These are phyloP conservation scores for Pseudogymnoascus sp. DNA, from an alignment of 2,329 filamentous ascomycete species.

Conservation along the genomic window DNA sequence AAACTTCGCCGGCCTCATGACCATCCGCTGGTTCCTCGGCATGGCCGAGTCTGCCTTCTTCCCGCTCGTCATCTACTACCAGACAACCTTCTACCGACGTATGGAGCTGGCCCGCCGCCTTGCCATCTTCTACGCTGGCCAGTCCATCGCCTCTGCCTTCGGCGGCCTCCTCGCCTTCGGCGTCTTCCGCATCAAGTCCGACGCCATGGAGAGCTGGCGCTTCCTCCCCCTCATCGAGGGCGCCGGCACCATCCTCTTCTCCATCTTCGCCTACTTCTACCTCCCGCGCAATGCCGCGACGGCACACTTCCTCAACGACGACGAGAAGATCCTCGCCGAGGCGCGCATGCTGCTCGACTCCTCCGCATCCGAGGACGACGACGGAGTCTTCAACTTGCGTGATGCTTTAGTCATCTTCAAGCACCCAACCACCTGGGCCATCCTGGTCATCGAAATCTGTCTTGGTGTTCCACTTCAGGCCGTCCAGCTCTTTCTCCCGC, in stretches of 20 bases:
- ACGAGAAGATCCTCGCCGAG: constrained; percentile 36
- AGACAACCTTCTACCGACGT: constrained; percentile 62
- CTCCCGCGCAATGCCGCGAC: constrained; percentile 28
- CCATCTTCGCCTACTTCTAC: constrained; percentile 30
- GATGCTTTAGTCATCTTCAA: constrained; percentile 39
- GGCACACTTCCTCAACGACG: constrained; percentile 26
- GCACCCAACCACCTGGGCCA: constrained; percentile 35
- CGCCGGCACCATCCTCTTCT: constrained; percentile 24
- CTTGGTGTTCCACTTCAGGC: constrained; percentile 53
- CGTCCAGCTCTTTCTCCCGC: constrained; percentile 47
- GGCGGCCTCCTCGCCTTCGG: constrained; percentile 31
- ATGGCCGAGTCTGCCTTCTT: constrained; percentile 64
- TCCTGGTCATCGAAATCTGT: constrained; percentile 49
- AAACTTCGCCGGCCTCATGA: constrained; percentile 60
- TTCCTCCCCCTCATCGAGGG: constrained; percentile 45
- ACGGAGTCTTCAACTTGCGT: constrained; percentile 26
- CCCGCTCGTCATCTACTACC: constrained; percentile 53
- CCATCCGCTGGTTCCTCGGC: constrained; percentile 62
- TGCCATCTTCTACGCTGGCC: constrained; percentile 69
- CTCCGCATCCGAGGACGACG: constrained; percentile 34
- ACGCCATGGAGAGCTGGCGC: constrained; percentile 42
- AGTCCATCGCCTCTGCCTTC: constrained; percentile 65
- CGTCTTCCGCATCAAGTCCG: constrained; percentile 47
- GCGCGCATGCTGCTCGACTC: constrained; percentile 70
- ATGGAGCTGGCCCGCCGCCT: constrained; percentile 64